Base-by-base conservation (phyloP, 805 yeast genomes). In the Nematodospora valgi region DNA sequence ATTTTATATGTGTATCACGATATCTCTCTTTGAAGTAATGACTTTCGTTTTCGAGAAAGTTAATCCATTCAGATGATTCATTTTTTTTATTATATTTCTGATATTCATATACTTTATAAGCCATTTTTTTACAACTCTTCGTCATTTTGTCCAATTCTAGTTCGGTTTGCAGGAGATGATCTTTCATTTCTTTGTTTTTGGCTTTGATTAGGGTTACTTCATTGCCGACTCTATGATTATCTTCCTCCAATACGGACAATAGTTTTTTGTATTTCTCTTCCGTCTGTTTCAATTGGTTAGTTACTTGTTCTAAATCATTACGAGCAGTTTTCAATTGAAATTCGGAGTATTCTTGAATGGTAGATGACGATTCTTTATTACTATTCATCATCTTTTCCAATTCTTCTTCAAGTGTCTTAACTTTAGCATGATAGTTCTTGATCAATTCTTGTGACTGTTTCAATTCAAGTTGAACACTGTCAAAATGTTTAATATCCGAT, bases 1-100 rank as follows among this genome's bases (percentile, higher is more conserved):
- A 51, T 32, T 47, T 53, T 35, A 59, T 29, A 32, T 62, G 58
- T 34, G 67, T 51, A 38, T 76, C 78, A 30, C 66, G 65, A 30
- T 74, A 55, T 45, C 68, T 72, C 34, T 76, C 68, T 44, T 59
- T 67, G 51, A 67, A 71, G 37, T 70, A 63, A 22, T 66, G 66
- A 41, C 65, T 54, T 48, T 74, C 75, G 31, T 59, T 58, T 29
- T 64, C 63, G 64, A 49, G 10, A 61, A 45, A 13, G 43, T 48
- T 6, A 40, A 27, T 34, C 25, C 32, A 35, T 26, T 34, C 14
- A 8, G 25, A 23, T 24, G 24, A 14, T 19, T 21, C 8, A 6
- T 12, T 7, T 12, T 4, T 18, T 3, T 13, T 12, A 20, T 14
- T 26, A 23, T 15, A 24, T 24, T 24, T 21, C 22, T 36, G 30